These are phyloP conservation scores for Xylaria digitata DNA, from an alignment of 2,329 filamentous ascomycete species.

Conservation along the genomic window DNA sequence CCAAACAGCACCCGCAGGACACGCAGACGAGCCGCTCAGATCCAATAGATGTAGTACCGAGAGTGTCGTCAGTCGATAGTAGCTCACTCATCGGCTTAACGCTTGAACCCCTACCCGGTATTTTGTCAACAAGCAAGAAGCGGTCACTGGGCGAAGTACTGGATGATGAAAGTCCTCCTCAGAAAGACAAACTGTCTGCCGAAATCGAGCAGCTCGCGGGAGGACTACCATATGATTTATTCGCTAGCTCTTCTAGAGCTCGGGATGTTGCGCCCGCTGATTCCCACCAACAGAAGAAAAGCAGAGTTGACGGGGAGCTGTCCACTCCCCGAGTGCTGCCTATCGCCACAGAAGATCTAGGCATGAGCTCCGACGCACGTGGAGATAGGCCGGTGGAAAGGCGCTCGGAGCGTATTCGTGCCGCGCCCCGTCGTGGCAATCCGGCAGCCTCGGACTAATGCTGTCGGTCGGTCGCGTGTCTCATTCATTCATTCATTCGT, in stretches of 20 bases:
- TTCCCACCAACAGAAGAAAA: constrained; percentile 25
- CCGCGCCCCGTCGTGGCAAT: not conserved
- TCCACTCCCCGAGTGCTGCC: constrained; percentile 6
- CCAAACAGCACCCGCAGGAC: constrained; percentile 26
- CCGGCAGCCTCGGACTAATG: not conserved
- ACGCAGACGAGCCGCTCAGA: constrained; percentile 21
- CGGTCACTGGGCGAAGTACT: constrained; percentile 42
- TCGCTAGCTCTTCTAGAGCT: constrained; percentile 6
- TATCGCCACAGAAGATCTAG: not conserved
- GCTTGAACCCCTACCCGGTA: constrained; percentile 37
- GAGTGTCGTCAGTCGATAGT: constrained; percentile 16
- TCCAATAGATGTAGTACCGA: constrained; percentile 5
- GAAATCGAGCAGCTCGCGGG: constrained; percentile 46
- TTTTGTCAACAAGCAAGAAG: constrained; percentile 42
- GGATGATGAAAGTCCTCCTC: constrained; percentile 42
- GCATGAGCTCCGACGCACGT: not conserved
- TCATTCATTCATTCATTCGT: constrained; percentile 2
- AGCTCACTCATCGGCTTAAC: constrained; percentile 40
- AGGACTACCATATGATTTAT: not conserved
- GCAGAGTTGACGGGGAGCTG: not conserved
- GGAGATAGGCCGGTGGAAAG: constrained; percentile 3
- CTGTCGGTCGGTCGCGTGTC: not conserved
- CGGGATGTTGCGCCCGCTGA: not conserved
- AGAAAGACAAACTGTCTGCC: constrained; percentile 47
- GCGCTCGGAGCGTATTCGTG: constrained; percentile 15